A percentile compares a stretch with the other conserved stretches of the same genome.
Evolutionary conservation across 306 rosid genomes (phyloP).

Genomic region (Lotus japonicus): DNA sequence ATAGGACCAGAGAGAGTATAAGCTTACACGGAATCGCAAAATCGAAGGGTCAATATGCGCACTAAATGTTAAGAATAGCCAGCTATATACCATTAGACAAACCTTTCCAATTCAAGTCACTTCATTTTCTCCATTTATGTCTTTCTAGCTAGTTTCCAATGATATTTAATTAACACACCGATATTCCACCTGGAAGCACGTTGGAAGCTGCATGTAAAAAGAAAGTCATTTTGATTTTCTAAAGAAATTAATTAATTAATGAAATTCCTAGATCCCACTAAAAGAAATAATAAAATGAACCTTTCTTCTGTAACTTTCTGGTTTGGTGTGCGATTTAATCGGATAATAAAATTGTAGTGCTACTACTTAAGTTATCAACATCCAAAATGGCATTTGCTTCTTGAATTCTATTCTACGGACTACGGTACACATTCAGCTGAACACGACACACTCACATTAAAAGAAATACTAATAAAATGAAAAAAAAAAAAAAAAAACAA

Average conservation of each 20-base stretch:
- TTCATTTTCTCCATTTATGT: not conserved
- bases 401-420: not conserved
- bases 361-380: not conserved
- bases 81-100: not conserved
- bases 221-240: too few species aligned
- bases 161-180: not conserved
- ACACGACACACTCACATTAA: too few species aligned
- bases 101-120: not conserved
- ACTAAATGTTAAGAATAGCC: too few species aligned
- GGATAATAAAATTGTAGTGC: not conserved
- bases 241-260: too few species aligned
- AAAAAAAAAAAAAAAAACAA: too few species aligned
- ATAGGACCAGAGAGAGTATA: too few species aligned
- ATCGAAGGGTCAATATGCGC: too few species aligned
- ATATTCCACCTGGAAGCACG: not conserved
- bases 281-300: too few species aligned
- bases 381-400: slow-evolving; percentile 14
- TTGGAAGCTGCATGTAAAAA: not conserved
- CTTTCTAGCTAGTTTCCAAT: not conserved
- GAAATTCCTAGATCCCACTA: not conserved
- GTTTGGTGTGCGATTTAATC: not conserved
- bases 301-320: not conserved
- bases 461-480: too few species aligned
- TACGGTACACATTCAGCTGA: not conserved
- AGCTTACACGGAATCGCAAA: too few species aligned